phyloP scores from a whole-genome alignment of 139 green algal species.

The Coelastrella sp. region DNA sequence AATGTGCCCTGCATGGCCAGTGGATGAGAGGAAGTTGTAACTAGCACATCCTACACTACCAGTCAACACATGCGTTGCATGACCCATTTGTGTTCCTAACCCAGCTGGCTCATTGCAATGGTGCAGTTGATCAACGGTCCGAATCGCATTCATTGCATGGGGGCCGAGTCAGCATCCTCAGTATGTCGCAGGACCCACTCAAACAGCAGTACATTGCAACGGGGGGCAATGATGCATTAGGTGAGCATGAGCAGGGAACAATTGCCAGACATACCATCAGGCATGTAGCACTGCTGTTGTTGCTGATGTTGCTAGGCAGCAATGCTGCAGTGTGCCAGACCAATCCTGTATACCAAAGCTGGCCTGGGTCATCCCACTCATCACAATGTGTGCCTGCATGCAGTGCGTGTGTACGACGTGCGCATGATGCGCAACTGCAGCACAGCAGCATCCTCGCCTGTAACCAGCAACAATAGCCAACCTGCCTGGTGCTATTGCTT shows the following conservation, averaged over 20 bases:
- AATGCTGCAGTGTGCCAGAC: too few species aligned
- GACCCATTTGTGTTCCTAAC: too few species aligned
- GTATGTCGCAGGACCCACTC: conserved; percentile 30
- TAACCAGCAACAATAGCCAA: not conserved
- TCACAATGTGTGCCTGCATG: not conserved
- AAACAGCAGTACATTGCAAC: conserved; percentile 45
- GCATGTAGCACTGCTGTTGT: too few species aligned
- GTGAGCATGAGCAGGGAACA: conserved; percentile 7
- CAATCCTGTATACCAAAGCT: too few species aligned
- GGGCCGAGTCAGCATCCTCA: not conserved
- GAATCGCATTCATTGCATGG: not conserved
- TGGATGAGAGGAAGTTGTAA: too few species aligned
- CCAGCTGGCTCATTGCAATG: too few species aligned
- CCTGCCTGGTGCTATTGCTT: conserved; percentile 36
- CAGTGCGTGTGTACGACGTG: conserved; percentile 47
- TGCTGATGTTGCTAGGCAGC: too few species aligned
- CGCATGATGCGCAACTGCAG: conserved; percentile 28
- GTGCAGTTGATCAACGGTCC: conserved; percentile 37
- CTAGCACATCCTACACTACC: too few species aligned
- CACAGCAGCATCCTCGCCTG: not conserved
- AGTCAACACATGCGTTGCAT: too few species aligned
- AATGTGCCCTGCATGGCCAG: too few species aligned
- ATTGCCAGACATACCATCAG: too few species aligned
- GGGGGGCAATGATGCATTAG: conserved; percentile 24
- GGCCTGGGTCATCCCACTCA: too few species aligned